Evolutionary conservation across 2,329 filamentous ascomycete species (phyloP).

Genomic region (Diaporthe australafricana): DNA sequence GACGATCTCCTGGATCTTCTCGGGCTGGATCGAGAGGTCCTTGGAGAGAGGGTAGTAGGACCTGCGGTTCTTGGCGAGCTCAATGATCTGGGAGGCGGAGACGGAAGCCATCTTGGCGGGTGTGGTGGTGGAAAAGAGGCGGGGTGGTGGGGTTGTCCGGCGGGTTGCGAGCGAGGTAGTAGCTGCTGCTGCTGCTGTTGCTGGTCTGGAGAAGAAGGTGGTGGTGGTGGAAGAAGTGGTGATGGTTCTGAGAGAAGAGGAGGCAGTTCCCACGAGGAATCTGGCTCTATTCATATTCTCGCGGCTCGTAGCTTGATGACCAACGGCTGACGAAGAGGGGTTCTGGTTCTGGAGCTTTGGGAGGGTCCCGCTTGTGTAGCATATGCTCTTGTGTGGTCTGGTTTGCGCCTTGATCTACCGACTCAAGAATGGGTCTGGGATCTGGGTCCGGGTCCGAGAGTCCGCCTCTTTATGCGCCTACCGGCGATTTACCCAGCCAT

Average conservation of each 20-base stretch:
- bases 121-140: constrained; percentile 41
- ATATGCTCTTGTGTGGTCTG: constrained; percentile 2
- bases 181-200: not conserved
- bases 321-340: constrained; percentile 32
- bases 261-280: constrained; percentile 18
- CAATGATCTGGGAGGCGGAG: constrained; percentile 65
- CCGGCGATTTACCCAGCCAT: not conserved
- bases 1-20: constrained; percentile 74
- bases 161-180: constrained; percentile 32
- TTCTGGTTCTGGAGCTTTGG: not conserved
- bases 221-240: constrained; percentile 5
- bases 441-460: not conserved
- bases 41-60: constrained; percentile 76
- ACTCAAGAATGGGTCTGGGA: constrained; percentile 8
- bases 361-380: constrained; percentile 25
- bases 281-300: constrained; percentile 34
- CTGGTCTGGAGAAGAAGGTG: constrained; percentile 30
- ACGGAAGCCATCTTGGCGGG: constrained; percentile 58
- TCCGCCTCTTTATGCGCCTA: constrained; percentile 1
- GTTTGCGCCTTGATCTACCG: not conserved
- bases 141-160: constrained; percentile 39
- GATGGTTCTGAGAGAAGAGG: constrained; percentile 27
- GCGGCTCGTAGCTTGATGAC: constrained; percentile 25
- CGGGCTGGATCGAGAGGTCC: constrained; percentile 67
- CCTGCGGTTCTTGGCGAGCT: constrained; percentile 76